Evolutionary conservation across 2,329 filamentous ascomycete genomes (phyloP).

Genomic region (Fusarium liriodendri): DNA sequence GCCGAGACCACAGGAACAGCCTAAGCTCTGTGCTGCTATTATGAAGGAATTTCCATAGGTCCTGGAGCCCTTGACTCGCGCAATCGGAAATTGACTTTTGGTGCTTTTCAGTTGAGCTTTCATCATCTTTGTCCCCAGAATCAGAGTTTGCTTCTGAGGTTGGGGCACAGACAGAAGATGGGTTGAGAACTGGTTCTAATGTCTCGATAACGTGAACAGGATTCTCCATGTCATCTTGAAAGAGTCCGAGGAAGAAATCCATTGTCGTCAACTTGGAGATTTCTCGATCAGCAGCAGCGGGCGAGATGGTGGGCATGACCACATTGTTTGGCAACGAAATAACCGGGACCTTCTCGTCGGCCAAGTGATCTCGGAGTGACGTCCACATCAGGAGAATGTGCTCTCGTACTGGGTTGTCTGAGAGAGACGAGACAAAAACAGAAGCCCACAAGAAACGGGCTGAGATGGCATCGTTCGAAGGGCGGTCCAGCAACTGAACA

Average conservation of each 20-base stretch:
- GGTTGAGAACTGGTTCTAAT: conserved; percentile 90
- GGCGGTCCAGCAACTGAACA: conserved; percentile 51
- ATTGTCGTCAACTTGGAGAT: conserved; percentile 93
- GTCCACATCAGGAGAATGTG: conserved; percentile 70
- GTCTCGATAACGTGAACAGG: conserved; percentile 89
- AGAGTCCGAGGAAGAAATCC: conserved; percentile 94
- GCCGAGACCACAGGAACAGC: conserved; percentile 87
- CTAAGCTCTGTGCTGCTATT: conserved; percentile 85
- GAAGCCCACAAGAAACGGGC: conserved; percentile 69
- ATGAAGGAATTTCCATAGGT: conserved; percentile 87
- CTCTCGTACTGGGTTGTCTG: conserved; percentile 64
- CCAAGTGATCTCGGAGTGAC: conserved; percentile 64
- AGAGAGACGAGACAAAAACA: conserved; percentile 64
- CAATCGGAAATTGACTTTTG: conserved; percentile 60
- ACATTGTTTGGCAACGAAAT: conserved; percentile 84
- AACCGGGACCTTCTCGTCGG: conserved; percentile 52
- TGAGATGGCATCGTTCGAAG: conserved; percentile 53
- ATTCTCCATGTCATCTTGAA: conserved; percentile 83
- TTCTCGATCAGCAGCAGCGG: conserved; percentile 86
- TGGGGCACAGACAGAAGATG: conserved; percentile 64
- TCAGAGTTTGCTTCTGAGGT: conserved; percentile 24
- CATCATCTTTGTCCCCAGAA: conserved; percentile 23
- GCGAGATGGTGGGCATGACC: conserved; percentile 88
- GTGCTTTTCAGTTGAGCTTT: conserved; percentile 26
- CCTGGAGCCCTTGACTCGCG: conserved; percentile 70